phyloP scores from a whole-genome alignment of 768 basidiomycete genomes.

The Tricholoma hemisulphureum region DNA sequence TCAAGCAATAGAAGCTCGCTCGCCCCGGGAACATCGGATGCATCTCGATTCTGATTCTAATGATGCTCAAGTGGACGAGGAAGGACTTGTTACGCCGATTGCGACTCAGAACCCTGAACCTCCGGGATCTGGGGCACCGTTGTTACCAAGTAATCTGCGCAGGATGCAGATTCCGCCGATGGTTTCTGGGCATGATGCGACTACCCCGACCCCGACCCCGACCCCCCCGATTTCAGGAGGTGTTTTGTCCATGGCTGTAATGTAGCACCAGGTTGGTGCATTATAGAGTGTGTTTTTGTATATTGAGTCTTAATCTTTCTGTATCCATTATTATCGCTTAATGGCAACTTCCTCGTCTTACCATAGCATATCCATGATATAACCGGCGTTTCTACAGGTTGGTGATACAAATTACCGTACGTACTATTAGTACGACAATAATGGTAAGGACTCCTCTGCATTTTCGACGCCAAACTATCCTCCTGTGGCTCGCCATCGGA shows the following conservation, averaged over 20 bases:
- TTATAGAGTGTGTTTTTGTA: too few relatives aligned
- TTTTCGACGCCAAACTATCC: too few relatives aligned
- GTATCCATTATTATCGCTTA: too few relatives aligned
- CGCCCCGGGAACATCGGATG: slow-evolving; percentile 34
- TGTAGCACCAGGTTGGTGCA: background rate
- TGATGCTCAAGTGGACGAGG: slow-evolving; percentile 23
- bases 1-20: slow-evolving; percentile 47
- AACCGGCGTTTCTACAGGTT: too few relatives aligned
- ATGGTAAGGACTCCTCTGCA: too few relatives aligned
- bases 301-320: too few relatives aligned
- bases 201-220: slow-evolving; percentile 49
- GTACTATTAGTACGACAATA: too few relatives aligned
- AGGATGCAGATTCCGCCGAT: slow-evolving; percentile 37
- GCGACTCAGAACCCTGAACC: slow-evolving; percentile 59
- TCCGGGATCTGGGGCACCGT: slow-evolving; percentile 50
- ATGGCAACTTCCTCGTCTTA: too few relatives aligned
- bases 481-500: too few relatives aligned
- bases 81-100: slow-evolving; percentile 41
- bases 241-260: slow-evolving; percentile 8
- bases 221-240: slow-evolving; percentile 7
- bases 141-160: slow-evolving; percentile 40
- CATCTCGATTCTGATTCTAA: slow-evolving; percentile 29
- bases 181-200: slow-evolving; percentile 41
- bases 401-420: too few relatives aligned
- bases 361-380: too few relatives aligned